Evolutionary conservation across 2,329 filamentous ascomycete species (phyloP), one percentile per base, ranked within the genome.

Genomic region (Blastomyces emzantsi): DNA sequence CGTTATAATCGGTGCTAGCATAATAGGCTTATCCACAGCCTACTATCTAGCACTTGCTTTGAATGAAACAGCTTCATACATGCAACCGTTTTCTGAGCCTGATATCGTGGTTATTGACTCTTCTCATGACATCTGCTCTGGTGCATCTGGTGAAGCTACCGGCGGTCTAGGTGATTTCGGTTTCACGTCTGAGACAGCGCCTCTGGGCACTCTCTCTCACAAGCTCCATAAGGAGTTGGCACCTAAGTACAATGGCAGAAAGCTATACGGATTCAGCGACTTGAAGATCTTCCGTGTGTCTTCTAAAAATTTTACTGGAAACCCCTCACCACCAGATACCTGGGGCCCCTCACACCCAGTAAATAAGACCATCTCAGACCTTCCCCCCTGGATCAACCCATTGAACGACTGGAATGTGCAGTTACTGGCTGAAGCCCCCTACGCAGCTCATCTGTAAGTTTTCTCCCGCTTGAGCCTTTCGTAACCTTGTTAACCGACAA

Each of bases 11-110:
- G 58, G 58, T 15, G 58, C 58, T 45, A 41, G 58, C 25, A 22
- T 60, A 41, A 49, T 60, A 39, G 58, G 58, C 58, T 25, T 49
- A 2, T 60, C 58, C 36, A 60, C 58, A 11, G 58, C 58, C n/a
- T 60, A 51, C 41, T 60, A 60, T 60, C 41, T 60, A 17, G 43
- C 58, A 49, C 39, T 13, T 17, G 58, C 58, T 13, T 17, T 60
- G 39, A 51, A 60, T 15, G 41, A 60, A 33, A 60, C 58, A 25
- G 11, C 17, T 30, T 49, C 58, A 39, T 47, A 39, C 41, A 47
- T 45, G 43, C 43, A 41, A 3, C 41, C 33, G 2, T 36, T 41
- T 19, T 33, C 30, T 25, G 33, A 19, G 13, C 55, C 55, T 39
- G 33, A 22, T 58, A 54, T 62, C n/a, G 41, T 62, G 41, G 30